Base-by-base conservation (phyloP, 2,329 filamentous ascomycete species). In the Tolypocladium tropicale region DNA sequence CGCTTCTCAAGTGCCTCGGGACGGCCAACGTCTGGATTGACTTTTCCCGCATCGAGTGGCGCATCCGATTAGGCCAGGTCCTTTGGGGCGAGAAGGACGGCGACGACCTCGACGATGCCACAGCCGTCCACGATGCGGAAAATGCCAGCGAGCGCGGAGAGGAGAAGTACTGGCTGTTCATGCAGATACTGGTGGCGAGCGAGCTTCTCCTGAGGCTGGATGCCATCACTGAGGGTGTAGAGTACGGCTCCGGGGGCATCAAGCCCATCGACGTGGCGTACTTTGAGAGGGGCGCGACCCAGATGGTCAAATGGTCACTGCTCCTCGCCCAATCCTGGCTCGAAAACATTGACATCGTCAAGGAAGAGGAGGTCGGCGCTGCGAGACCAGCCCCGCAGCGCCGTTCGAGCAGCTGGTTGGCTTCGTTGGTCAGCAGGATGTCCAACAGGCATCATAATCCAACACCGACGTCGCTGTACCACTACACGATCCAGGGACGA, bases 11-110 rank as follows among this genome's bases (percentile, higher is more conserved):
- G 65, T 80, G 86, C 11, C 76, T 90, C 49, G 81, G 79, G 0
- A 73, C 81, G 9, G 78, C 83, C 55, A 85, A 86, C 56, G 80
- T 88, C 50, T 90, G 87, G 87, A 79, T 87, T 53, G 86, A 90
- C 68, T 87, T 90, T 61, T 86, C 85, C 23, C 78, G 84, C 34
- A 83, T 90, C 7, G 86, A 90, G 65, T 90, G 86, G 86, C 79
- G 87, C 39, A 86, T 90, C 57, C 78, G 85, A 14, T 74, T 90
- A 1, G 87, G 87, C 7, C 86, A 89, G 68, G 77, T 90, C 46
- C 70, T 90, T 2, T 90, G 86, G 86, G 84, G 79, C 18, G 72
- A 75, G 18, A 70, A 74, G 6, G 66, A 76, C 30, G 78, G 79
- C 46, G 79, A 81, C 60, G 74, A 77, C 51, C 61, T 78, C n/a